phyloP scores from a whole-genome alignment of 164 flowering plant genomes.

The Stephania yunnanensis region DNA sequence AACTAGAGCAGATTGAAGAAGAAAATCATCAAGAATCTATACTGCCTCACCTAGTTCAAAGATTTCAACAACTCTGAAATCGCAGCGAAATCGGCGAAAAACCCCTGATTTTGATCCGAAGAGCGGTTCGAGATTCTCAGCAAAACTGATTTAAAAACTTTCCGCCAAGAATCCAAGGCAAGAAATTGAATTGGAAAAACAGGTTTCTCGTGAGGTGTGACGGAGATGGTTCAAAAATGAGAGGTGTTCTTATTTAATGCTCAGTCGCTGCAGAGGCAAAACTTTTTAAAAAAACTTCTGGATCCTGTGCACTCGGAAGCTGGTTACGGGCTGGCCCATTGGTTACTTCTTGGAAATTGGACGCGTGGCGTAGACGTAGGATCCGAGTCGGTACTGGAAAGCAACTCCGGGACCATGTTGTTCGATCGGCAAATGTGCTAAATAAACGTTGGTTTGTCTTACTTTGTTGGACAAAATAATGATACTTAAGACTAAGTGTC shows the following conservation, averaged over 20 bases:
- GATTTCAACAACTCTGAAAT: neutral
- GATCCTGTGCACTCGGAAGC: neutral
- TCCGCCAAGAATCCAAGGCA: neutral
- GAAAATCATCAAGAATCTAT: neutral
- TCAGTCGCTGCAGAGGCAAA: neutral
- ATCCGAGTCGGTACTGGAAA: neutral
- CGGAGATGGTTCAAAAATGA: neutral
- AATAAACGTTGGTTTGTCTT: constrained; percentile 1
- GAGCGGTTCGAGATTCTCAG: neutral
- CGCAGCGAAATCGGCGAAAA: neutral
- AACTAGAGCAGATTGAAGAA: too few species aligned
- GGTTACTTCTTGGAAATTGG: neutral
- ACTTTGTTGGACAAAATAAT: constrained; percentile 7
- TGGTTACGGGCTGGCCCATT: neutral
- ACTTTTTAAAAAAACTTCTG: neutral
- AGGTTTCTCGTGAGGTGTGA: neutral
- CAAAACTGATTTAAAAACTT: neutral
- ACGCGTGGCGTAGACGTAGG: neutral
- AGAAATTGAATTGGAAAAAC: neutral
- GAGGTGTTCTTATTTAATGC: neutral
- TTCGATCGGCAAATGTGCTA: neutral
- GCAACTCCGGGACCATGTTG: neutral
- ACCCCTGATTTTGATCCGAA: neutral
- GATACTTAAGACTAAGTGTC: neutral
- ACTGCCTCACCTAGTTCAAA: neutral